Percentiles rank a stretch among this genome's conserved stretches.
Evolutionary conservation across 164 flowering plant genomes (phyloP).

Genomic region (Houttuynia cordata): DNA sequence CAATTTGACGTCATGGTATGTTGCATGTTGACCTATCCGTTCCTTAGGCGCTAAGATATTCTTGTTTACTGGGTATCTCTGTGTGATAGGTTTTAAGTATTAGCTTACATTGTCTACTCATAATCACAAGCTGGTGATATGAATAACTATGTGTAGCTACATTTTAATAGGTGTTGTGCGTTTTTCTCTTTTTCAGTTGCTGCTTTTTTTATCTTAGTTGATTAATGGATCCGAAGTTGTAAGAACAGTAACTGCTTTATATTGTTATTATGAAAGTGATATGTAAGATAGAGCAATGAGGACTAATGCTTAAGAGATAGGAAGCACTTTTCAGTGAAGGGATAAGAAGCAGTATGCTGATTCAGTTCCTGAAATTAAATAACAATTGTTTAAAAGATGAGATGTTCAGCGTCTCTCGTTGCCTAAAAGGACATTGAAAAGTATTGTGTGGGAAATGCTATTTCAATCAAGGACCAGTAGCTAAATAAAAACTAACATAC

Average conservation of each 20-base stretch:
- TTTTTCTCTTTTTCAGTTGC: background rate
- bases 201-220: too few species aligned
- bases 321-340: too few species aligned
- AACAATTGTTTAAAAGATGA: too few species aligned
- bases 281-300: background rate
- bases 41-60: background rate
- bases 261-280: background rate
- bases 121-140: background rate
- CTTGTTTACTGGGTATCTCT: background rate
- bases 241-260: too few species aligned
- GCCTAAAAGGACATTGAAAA: too few species aligned
- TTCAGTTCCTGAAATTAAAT: background rate
- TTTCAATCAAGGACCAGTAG: too few species aligned
- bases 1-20: conserved; percentile 97
- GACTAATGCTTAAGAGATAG: background rate
- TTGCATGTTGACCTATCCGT: background rate
- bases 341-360: background rate
- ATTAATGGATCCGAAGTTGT: background rate
- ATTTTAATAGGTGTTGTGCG: background rate
- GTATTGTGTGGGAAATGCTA: too few species aligned
- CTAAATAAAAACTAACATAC: too few species aligned
- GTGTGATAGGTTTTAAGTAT: too few species aligned
- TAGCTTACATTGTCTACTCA: background rate
- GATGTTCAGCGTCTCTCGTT: too few species aligned
- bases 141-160: too few species aligned